Percentiles rank a stretch among this genome's conserved stretches.
These are phyloP conservation scores for Metschnikowia shivogae DNA, from an alignment of 805 yeast genomes.

Conservation along the genomic window DNA sequence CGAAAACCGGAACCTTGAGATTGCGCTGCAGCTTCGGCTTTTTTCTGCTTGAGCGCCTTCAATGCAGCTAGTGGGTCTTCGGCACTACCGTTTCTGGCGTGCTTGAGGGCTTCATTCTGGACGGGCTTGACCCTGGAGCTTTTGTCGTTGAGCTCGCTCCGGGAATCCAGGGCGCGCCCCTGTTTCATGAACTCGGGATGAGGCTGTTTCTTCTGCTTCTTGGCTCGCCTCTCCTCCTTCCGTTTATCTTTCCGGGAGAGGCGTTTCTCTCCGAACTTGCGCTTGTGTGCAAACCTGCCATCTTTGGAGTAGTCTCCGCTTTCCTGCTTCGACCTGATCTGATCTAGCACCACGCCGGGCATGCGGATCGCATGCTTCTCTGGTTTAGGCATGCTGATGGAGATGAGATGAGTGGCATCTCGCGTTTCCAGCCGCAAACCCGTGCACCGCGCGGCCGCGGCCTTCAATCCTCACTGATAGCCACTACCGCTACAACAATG, in stretches of 20 bases:
- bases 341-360: conserved; percentile 53
- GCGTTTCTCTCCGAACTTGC: conserved; percentile 20
- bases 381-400: conserved; percentile 9
- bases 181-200: no score
- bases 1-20: conserved; percentile 1
- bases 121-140: neutral
- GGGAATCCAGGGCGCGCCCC: neutral
- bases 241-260: conserved; percentile 32
- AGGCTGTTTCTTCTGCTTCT: conserved; percentile 26
- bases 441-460: conserved; percentile 2
- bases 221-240: conserved; percentile 30
- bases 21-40: neutral
- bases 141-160: neutral
- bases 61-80: conserved; percentile 16
- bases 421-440: neutral
- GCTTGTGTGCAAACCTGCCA: conserved; percentile 20
- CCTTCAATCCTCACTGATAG: neutral
- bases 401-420: conserved; percentile 6
- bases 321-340: conserved; percentile 41
- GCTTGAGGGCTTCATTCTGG: neutral
- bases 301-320: conserved; percentile 42
- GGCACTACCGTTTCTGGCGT: conserved; percentile 16
- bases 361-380: conserved; percentile 47
- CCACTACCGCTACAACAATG: conserved; percentile 16
- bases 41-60: conserved; percentile 17